phyloP scores from a whole-genome alignment of 2,329 filamentous ascomycete genomes.

The Pyrenophora seminiperda region DNA sequence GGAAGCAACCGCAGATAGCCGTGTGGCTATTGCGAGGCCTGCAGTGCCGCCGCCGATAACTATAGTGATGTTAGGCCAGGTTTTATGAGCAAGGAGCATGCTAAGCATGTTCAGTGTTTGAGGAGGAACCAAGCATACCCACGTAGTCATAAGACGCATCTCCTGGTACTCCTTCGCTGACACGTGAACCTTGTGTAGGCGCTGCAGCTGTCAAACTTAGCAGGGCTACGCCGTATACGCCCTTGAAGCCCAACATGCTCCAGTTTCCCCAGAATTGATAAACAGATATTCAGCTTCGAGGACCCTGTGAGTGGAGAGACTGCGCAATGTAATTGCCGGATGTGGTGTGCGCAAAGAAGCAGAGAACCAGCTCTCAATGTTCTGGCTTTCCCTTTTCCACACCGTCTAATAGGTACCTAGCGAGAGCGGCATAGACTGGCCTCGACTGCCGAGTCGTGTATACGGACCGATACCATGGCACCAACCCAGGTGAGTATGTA shows the following conservation, averaged over 20 bases:
- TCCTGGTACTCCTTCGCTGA: not conserved
- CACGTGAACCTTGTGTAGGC: not conserved
- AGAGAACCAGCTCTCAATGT: not conserved
- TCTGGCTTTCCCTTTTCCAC: not conserved
- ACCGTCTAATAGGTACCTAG: not conserved
- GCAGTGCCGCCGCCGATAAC: conserved; percentile 39
- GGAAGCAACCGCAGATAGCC: conserved; percentile 24
- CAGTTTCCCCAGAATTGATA: not conserved
- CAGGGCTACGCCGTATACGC: not conserved
- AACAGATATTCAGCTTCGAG: not conserved
- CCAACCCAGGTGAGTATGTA: not conserved
- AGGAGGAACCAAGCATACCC: not conserved
- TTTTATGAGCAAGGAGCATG: conserved; percentile 20
- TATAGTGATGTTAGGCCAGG: conserved; percentile 30
- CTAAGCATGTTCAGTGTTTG: not conserved
- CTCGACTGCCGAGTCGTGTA: conserved; percentile 3
- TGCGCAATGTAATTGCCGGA: not conserved
- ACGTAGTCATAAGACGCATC: conserved; percentile 4
- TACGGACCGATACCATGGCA: not conserved
- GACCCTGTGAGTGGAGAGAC: not conserved
- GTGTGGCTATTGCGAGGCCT: conserved; percentile 32
- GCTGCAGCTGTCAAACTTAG: not conserved
- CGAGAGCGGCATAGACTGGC: not conserved
- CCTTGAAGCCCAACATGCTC: not conserved
- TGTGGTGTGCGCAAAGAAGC: not conserved